Conservation (phyloP, 1,284 basidiomycete genomes). For the Ceratobasidium sp. region DNA sequence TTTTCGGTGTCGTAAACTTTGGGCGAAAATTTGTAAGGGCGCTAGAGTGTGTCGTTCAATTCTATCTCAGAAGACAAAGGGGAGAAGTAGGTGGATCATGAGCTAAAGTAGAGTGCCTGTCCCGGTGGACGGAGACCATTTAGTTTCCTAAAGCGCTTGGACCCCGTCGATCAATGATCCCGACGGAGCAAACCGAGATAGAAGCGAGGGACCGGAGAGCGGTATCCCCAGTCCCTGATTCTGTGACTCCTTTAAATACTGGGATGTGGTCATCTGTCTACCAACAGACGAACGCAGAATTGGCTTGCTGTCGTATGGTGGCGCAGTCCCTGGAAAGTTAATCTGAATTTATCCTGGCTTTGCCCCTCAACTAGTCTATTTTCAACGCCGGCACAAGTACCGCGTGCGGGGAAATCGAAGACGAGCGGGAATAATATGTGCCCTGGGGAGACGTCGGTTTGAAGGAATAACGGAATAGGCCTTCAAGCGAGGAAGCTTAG, state of each 20-base stretch:
- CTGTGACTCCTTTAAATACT: neutral
- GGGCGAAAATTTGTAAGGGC: too few species aligned
- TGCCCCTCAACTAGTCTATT: neutral
- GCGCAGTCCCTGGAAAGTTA: neutral
- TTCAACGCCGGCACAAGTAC: neutral
- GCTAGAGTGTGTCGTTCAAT: too few species aligned
- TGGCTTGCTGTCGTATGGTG: neutral
- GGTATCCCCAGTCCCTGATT: neutral
- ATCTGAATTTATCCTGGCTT: neutral
- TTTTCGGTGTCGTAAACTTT: too few species aligned
- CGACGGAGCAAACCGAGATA: neutral
- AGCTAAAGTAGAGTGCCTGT: too few species aligned
- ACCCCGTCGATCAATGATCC: neutral
- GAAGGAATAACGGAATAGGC: neutral
- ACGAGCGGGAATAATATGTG: too few species aligned
- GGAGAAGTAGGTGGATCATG: too few species aligned
- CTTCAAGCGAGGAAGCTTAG: slow-evolving; percentile 12
- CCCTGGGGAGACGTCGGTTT: neutral
- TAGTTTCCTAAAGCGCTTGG: neutral
- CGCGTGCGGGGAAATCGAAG: neutral
- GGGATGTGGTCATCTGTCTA: too few species aligned
- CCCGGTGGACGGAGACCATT: too few species aligned
- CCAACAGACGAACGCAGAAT: too few species aligned
- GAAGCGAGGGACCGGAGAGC: neutral
- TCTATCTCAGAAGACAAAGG: too few species aligned